Evolutionary conservation across 257 asterid species (phyloP).

Genomic region (Mitragyna speciosa): DNA sequence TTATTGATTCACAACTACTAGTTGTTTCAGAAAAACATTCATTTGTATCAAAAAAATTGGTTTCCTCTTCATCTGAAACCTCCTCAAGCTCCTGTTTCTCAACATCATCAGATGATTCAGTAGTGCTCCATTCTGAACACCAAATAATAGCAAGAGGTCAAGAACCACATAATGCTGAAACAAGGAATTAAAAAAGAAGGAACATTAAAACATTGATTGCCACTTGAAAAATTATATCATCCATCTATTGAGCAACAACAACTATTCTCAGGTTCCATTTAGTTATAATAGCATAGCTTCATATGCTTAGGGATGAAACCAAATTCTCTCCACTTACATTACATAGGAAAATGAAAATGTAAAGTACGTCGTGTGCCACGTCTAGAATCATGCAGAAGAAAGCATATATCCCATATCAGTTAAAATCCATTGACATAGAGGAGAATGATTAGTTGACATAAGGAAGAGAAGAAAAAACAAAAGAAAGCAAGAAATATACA

Average conservation of each 20-base stretch:
- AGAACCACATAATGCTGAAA: neutral
- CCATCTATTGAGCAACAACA: neutral
- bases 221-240: neutral
- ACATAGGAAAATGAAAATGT: neutral
- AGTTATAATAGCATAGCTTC: neutral
- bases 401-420: too few relatives aligned
- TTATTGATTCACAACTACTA: conserved; percentile 33
- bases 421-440: neutral
- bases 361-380: neutral
- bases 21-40: conserved; percentile 59
- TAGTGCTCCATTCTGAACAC: conserved; percentile 85
- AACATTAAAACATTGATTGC: neutral
- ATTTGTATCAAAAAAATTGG: conserved; percentile 61
- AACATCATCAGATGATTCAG: conserved; percentile 90
- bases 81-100: conserved; percentile 93
- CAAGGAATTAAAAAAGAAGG: neutral
- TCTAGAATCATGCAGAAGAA: neutral
- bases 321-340: neutral
- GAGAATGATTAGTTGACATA: neutral
- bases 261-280: neutral
- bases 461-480: neutral
- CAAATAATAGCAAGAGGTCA: conserved; percentile 11
- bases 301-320: neutral
- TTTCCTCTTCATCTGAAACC: conserved; percentile 84
- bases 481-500: too few relatives aligned